Base-by-base conservation (phyloP, 2,329 filamentous ascomycete genomes). In the Xylaria sp. region DNA sequence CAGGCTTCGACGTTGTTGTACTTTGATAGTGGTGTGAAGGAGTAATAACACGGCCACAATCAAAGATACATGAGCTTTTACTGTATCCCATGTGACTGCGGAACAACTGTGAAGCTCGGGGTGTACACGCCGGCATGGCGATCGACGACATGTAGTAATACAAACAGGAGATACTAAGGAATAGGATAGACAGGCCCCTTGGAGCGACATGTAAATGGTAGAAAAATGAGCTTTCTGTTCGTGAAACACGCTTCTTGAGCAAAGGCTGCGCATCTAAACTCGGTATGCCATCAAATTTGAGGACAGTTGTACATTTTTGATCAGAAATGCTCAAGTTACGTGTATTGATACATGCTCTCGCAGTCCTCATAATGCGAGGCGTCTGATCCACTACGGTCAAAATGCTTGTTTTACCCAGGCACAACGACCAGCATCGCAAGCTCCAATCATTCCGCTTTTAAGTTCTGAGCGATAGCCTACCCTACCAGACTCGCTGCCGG, bases 341-440 rank as follows among this genome's bases (percentile, higher is more conserved):
- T 39, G 37, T 65, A 48, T 57, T 61, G 41, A 28, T 65, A 69
- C 63, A 66, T 20, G 23, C 37, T 51, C 28, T 39, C 25, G 46
- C 20, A 28, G 28, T 20, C 23, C 52, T 46, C 7, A 31, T 31
- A 46, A 9, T 13, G 20, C 34, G 5, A 37, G 41, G 52, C 15
- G 23, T 37, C 52, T 34, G n/a, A 28, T 61, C 12, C 5, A n/a
- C 28, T 39, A 15, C 39, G 41, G 18, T 37, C 37, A 31, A 10
- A 15, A 48, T 41, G 23, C 15, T 51, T 37, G 37, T 52, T 37
- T 25, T 56, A 25, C 7, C 41, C n/a, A 54, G 34, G n/a, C 52
- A 58, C n/a, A 23, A 56, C 34, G 48, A 25, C 25, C 28, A 28
- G 41, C 59, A 41, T 41, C 48, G 50, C 50, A 34, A 57, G 41